Conservation (phyloP, 305 asterid species). For the Fraxinus ornus region DNA sequence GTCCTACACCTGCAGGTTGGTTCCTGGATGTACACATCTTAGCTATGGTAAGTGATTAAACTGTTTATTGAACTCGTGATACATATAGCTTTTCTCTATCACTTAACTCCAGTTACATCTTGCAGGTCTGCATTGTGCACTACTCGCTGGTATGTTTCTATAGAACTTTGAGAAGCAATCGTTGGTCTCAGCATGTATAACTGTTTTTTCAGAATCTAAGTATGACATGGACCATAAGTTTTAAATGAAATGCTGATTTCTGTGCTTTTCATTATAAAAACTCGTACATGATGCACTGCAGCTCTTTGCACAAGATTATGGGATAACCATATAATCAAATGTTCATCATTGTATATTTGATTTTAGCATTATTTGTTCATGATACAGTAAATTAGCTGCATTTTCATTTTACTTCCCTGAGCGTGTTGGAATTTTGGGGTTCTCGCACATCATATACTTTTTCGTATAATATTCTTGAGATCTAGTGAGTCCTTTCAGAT, state of each 20-base stretch:
- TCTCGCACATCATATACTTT: background rate
- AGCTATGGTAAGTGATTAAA: constrained; percentile 74
- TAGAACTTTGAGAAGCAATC: background rate
- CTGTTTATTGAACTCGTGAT: constrained; percentile 20
- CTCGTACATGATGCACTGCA: background rate
- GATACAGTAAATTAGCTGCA: background rate
- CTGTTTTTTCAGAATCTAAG: background rate
- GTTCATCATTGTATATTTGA: background rate
- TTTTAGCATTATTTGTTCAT: background rate
- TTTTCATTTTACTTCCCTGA: background rate
- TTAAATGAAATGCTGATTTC: background rate
- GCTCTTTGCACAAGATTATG: background rate
- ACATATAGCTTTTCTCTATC: constrained; percentile 17
- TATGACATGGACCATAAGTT: background rate
- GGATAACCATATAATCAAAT: background rate
- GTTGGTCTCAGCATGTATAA: background rate
- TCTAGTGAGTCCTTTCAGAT: background rate
- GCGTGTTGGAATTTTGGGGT: background rate
- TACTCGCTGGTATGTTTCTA: constrained; percentile 72
- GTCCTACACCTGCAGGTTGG: constrained; percentile 56
- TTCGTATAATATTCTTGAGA: background rate
- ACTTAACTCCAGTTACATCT: constrained; percentile 27
- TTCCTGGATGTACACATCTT: constrained; percentile 83
- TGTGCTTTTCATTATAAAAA: background rate
- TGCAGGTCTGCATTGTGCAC: constrained; percentile 94